Percentiles rank a stretch among this genome's conserved stretches.
Conservation (phyloP, 495 filamentous ascomycete genomes). For the Penicillium longicatenatum region DNA sequence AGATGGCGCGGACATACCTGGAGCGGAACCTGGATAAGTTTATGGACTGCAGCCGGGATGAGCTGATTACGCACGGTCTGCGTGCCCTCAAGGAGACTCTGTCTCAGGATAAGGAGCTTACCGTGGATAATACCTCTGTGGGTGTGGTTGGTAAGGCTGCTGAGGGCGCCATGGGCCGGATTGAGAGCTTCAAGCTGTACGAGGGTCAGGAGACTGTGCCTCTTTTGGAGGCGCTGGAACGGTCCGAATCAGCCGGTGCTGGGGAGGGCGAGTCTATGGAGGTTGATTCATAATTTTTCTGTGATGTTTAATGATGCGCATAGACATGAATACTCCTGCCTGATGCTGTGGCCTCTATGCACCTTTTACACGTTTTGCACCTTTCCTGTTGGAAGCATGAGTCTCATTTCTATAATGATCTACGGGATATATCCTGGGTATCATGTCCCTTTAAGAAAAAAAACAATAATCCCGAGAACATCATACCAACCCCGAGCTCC, state of each 20-base stretch:
- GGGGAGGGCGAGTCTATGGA: conserved; percentile 76
- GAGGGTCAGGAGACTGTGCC: conserved; percentile 81
- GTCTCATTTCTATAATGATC: conserved; percentile 8
- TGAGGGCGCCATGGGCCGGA: conserved; percentile 52
- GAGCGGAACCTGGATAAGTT: conserved; percentile 90
- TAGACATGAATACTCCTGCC: conserved; percentile 41
- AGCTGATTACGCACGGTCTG: conserved; percentile 87
- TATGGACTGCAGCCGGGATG: conserved; percentile 68
- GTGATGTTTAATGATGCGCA: conserved; percentile 31
- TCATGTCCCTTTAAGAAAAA: conserved; percentile 5
- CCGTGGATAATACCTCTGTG: conserved; percentile 91
- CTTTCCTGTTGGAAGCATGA: conserved; percentile 3
- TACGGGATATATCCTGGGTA: conserved; percentile 5
- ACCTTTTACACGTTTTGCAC: conserved; percentile 12
- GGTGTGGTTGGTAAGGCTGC: conserved; percentile 70
- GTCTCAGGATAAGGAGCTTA: conserved; percentile 95
- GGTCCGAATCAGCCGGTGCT: conserved; percentile 67
- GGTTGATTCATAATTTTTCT: conserved; percentile 65
- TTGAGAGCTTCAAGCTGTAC: conserved; percentile 87
- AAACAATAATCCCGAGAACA: conserved; percentile 3
- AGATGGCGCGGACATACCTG: conserved; percentile 96
- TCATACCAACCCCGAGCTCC: not conserved
- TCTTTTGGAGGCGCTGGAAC: conserved; percentile 67
- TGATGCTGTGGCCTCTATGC: conserved; percentile 23
- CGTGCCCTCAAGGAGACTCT: conserved; percentile 92